Conservation (phyloP, 805 yeast genomes). For the Cyberlindnera euphorbiae region DNA sequence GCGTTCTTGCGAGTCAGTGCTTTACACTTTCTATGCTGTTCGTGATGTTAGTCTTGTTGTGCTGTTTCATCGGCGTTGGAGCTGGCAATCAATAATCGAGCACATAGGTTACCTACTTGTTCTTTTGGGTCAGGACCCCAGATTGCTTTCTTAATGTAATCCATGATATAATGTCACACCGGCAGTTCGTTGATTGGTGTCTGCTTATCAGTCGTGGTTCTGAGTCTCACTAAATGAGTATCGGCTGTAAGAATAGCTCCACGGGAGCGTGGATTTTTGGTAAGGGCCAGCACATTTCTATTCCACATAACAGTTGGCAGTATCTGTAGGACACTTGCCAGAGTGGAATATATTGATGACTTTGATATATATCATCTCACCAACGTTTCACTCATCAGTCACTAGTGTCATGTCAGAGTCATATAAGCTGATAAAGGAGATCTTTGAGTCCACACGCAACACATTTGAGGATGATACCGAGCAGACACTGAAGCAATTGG, state of each 20-base stretch:
- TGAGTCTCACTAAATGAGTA: neutral
- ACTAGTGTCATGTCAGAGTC: slow-evolving; percentile 18
- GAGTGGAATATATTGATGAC: no score
- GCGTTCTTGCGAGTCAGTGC: slow-evolving; percentile 76
- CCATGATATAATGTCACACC: slow-evolving; percentile 59
- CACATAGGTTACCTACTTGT: slow-evolving; percentile 36
- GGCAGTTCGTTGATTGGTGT: no score
- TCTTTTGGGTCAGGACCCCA: slow-evolving; percentile 98
- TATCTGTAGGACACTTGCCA: no score
- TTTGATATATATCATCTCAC: no score
- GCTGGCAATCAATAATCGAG: neutral
- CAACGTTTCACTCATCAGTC: no score
- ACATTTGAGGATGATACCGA: slow-evolving; percentile 36
- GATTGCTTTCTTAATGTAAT: slow-evolving; percentile 75
- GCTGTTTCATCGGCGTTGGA: no score
- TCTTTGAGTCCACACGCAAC: slow-evolving; percentile 30
- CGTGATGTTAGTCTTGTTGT: no score
- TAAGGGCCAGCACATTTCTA: no score
- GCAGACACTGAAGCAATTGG: slow-evolving; percentile 36
- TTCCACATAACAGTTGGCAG: no score
- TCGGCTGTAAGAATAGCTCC: neutral
- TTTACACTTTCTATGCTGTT: slow-evolving; percentile 60
- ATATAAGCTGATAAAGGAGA: slow-evolving; percentile 19
- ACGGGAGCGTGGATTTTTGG: no score
- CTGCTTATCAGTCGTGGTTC: no score